Evolutionary conservation across 1,284 basidiomycete genomes (phyloP).

Genomic region (Kalmanozyma brasiliensis): DNA sequence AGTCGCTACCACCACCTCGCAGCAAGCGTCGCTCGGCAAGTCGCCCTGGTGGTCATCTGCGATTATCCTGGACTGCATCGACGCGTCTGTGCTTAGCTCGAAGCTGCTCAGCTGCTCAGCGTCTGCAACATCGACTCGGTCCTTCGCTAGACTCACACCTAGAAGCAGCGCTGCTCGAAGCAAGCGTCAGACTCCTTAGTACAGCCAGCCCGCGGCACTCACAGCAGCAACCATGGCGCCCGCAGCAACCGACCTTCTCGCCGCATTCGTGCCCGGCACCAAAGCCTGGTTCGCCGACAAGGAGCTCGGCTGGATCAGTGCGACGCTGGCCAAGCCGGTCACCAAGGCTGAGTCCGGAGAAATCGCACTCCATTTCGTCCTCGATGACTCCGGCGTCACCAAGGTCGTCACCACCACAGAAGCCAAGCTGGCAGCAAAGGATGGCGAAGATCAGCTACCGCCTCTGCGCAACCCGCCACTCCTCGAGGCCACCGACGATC

Average conservation of each 20-base stretch:
- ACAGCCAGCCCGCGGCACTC: no score
- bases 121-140: slow-evolving; percentile 8
- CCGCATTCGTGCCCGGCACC: slow-evolving; percentile 68
- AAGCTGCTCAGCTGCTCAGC: background rate
- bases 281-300: slow-evolving; percentile 82
- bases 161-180: background rate
- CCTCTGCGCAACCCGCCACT: slow-evolving; percentile 95
- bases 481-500: slow-evolving; percentile 94
- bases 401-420: slow-evolving; percentile 58
- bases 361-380: slow-evolving; percentile 53
- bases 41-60: slow-evolving; percentile 27
- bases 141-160: background rate
- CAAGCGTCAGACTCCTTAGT: background rate
- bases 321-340: slow-evolving; percentile 75
- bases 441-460: slow-evolving; percentile 73
- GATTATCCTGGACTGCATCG: no score
- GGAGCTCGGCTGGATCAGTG: slow-evolving; percentile 90
- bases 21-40: slow-evolving; percentile 15
- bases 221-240: slow-evolving; percentile 37
- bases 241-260: slow-evolving; percentile 50
- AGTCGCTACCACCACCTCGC: no score
- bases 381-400: slow-evolving; percentile 61
- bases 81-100: no score
- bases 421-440: slow-evolving; percentile 49
- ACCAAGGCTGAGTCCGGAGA: slow-evolving; percentile 48